Evolutionary conservation across 139 green algal species (phyloP).

Genomic region (Gonium pectorale): DNA sequence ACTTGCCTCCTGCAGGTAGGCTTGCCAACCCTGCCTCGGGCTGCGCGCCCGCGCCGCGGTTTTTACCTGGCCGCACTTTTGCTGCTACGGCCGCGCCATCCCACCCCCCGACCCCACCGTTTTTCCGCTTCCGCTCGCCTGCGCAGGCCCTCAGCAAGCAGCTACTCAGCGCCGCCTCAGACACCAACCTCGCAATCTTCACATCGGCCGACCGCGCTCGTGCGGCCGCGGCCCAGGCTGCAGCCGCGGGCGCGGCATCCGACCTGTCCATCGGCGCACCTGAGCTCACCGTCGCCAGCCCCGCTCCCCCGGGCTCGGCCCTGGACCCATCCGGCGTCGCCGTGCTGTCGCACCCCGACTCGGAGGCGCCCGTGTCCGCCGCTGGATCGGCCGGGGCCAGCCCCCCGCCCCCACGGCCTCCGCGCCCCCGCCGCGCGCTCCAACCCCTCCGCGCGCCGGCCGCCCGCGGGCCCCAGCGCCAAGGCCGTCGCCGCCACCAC

Average conservation of each 20-base stretch:
- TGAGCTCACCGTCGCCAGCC: background rate
- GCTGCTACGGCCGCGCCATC: no score
- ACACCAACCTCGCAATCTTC: background rate
- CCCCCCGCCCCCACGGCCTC: no score
- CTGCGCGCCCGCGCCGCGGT: no score
- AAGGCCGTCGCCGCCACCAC: constrained; percentile 1
- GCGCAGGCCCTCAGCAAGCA: constrained; percentile 23
- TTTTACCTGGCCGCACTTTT: no score
- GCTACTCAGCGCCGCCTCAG: constrained; percentile 17
- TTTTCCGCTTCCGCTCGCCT: no score
- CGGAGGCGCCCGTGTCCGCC: no score
- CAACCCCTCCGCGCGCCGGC: background rate
- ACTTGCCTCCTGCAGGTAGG: constrained; percentile 31
- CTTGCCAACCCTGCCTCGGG: no score
- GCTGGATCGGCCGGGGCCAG: no score
- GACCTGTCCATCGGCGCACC: constrained; percentile 26
- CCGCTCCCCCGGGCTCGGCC: background rate
- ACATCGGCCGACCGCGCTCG: constrained; percentile 1
- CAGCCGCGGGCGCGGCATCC: background rate
- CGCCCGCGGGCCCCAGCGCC: background rate
- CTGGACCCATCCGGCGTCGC: background rate
- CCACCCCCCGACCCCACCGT: no score
- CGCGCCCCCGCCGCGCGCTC: no score
- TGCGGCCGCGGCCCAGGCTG: background rate
- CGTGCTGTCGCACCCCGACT: no score